Conservation (phyloP, 768 basidiomycete species). For the button mushroom (Agaricus bisporus) region DNA sequence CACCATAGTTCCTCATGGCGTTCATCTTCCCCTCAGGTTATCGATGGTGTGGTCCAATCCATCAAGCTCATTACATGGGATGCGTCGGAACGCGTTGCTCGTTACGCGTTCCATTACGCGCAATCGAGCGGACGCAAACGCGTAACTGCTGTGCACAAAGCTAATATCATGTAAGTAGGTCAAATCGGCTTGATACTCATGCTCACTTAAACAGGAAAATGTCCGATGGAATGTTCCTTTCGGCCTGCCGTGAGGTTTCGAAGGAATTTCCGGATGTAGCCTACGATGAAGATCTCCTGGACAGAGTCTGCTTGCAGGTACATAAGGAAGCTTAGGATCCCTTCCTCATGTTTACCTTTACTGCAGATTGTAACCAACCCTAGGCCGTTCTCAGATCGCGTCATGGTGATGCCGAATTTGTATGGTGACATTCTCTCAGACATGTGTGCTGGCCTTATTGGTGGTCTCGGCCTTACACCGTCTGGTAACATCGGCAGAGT, state of each 20-base stretch:
- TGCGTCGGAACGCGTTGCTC: constrained; percentile 96
- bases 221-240: constrained; percentile 99
- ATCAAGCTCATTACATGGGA: constrained; percentile 99
- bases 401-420: constrained; percentile 99
- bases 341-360: background rate
- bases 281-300: constrained; percentile 96
- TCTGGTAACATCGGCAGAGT: constrained; percentile 97
- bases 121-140: constrained; percentile 78
- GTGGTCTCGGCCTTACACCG: constrained; percentile 93
- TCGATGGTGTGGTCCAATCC: constrained; percentile 97
- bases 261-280: constrained; percentile 91
- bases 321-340: constrained; percentile 12
- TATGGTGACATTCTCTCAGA: constrained; percentile 95
- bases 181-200: background rate
- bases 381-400: constrained; percentile 86
- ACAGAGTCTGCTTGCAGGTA: constrained; percentile 92
- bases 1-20: background rate
- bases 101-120: constrained; percentile 99
- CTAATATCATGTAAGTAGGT: constrained; percentile 87
- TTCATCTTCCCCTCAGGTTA: constrained; percentile 45
- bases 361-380: constrained; percentile 87
- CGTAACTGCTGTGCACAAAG: constrained; percentile 99
- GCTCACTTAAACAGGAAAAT: constrained; percentile 70
- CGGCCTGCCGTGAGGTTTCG: constrained; percentile 92
- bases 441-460: constrained; percentile 98